Evolutionary conservation across 2,329 filamentous ascomycete species (phyloP), one percentile per base, ranked within the genome.

Genomic region (Coniochaeta sp.): DNA sequence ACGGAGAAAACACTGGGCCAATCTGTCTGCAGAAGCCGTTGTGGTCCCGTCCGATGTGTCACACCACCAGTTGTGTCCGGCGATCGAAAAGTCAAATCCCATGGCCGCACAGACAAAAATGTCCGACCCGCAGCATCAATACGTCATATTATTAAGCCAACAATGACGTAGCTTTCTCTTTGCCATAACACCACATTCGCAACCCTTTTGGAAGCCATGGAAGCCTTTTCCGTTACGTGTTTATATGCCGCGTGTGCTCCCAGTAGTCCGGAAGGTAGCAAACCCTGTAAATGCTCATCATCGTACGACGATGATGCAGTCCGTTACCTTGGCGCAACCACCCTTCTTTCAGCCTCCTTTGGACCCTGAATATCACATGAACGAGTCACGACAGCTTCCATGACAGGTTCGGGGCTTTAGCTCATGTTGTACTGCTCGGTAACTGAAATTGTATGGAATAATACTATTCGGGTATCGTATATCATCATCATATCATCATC

Each of bases 101-200:
- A 40, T 40, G 3, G 10, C 14, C 35, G 16, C 18, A 16, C 35
- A 4, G 16, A 6, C 18, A 7, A 10, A 40, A 35, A n/a, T 14
- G 16, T 14, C 28, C 28, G 31, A n/a, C n/a, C n/a, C n/a, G n/a
- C n/a, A n/a, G n/a, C n/a, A n/a, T n/a, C 31, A 8, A 12, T 40
- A 40, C 35, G 35, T 40, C 35, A 40, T 40, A 40, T 40, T 22
- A 40, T 10, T 40, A 40, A 40, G 35, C 35, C n/a, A n/a, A n/a
- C n/a, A n/a, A n/a, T n/a, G n/a, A n/a, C n/a, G n/a, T n/a, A n/a
- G n/a, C n/a, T n/a, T n/a, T n/a, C n/a, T n/a, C n/a, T n/a, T n/a
- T n/a, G n/a, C n/a, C n/a, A n/a, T n/a, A n/a, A n/a, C n/a, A n/a
- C n/a, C n/a, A n/a, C n/a, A n/a, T n/a, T n/a, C n/a, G 13, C 7